phyloP scores from a whole-genome alignment of 306 rosid species.

The Cucurbita argyrosperma region DNA sequence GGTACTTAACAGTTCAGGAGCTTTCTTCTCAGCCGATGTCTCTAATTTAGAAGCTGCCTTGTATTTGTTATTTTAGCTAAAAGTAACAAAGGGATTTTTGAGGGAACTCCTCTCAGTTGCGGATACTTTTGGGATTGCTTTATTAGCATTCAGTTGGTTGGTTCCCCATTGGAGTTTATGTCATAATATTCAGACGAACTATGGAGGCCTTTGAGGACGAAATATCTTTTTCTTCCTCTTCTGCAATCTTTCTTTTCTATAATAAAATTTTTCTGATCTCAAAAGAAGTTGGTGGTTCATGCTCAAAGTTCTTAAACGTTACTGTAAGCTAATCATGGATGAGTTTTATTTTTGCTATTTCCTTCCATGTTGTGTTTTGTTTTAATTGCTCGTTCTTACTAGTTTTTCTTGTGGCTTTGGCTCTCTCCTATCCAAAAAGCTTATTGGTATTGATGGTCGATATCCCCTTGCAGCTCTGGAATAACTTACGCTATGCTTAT shows the following conservation, averaged over 20 bases:
- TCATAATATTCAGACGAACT: neutral
- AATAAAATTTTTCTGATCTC: neutral
- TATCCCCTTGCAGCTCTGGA: slow-evolving; percentile 72
- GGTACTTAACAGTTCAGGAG: neutral
- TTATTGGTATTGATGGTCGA: slow-evolving; percentile 2
- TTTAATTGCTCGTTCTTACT: neutral
- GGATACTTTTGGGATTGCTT: neutral
- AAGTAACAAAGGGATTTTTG: neutral
- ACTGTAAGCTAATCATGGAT: neutral
- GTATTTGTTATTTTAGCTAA: neutral
- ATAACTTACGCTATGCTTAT: slow-evolving; percentile 62
- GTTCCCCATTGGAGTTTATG: neutral
- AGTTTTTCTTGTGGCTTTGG: neutral
- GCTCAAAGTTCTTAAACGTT: neutral
- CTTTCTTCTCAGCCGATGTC: neutral
- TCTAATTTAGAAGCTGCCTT: neutral
- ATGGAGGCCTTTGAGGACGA: neutral
- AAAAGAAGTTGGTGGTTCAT: neutral
- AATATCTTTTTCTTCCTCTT: neutral
- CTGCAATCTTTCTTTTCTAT: neutral
- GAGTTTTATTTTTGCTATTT: neutral
- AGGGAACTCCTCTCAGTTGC: neutral
- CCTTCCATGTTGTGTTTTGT: neutral
- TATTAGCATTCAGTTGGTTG: neutral
- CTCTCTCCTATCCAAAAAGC: neutral